A percentile compares a stretch with the other conserved stretches of the same genome.
phyloP scores from a whole-genome alignment of 306 rosid species.

The Vicia sativa region DNA sequence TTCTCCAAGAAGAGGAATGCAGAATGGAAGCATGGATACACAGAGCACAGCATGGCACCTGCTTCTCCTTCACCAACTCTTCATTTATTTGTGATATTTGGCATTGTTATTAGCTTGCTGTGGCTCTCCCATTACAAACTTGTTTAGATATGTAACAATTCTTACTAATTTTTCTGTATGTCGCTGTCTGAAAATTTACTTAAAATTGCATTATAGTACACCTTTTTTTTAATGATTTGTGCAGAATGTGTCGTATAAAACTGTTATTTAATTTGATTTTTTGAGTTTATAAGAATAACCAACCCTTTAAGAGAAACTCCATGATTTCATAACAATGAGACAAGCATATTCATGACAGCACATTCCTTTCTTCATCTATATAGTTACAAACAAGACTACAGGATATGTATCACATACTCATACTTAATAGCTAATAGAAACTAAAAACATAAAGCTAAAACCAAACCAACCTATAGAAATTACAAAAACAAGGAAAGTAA shows the following conservation, averaged over 20 bases:
- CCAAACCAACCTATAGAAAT: conserved; percentile 10
- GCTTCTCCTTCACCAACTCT: conserved; percentile 65
- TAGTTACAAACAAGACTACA: conserved; percentile 28
- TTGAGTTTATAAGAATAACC: not conserved
- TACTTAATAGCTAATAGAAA: not conserved
- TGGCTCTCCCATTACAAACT: conserved; percentile 56
- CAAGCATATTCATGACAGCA: not conserved
- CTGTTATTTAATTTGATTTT: not conserved
- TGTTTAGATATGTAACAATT: not conserved
- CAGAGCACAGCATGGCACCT: conserved; percentile 52
- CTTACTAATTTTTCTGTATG: not conserved
- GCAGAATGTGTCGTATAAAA: not conserved
- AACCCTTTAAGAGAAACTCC: not conserved
- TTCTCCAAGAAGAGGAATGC: conserved; percentile 63
- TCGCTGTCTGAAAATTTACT: not conserved
- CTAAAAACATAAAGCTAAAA: conserved; percentile 8
- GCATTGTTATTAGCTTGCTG: conserved; percentile 66
- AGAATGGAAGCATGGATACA: conserved; percentile 67
- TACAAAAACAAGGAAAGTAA: not conserved
- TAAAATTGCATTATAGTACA: not conserved
- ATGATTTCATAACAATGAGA: not conserved
- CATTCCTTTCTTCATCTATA: conserved; percentile 24
- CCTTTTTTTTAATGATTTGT: not conserved
- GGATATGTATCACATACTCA: conserved; percentile 4
- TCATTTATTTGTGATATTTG: conserved; percentile 68